Conservation (phyloP, 805 yeast genomes). For the Yamadazyma sp. region DNA sequence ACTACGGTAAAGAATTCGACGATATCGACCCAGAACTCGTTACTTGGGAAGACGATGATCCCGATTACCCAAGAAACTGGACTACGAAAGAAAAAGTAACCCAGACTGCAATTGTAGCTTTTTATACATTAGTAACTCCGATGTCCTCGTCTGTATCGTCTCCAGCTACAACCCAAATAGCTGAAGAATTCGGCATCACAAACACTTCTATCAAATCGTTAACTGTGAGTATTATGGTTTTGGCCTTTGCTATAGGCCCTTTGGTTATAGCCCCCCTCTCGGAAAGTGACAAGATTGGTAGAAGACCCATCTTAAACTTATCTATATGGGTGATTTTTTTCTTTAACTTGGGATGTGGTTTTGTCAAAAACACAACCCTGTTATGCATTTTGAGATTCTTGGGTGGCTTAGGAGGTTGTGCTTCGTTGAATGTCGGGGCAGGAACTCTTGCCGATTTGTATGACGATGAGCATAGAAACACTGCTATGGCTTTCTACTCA, state of each 20-base stretch:
- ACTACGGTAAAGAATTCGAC: slow-evolving; percentile 33
- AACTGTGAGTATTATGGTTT: slow-evolving; percentile 35
- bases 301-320: slow-evolving; percentile 32
- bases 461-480: slow-evolving; percentile 31
- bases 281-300: slow-evolving; percentile 36
- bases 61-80: slow-evolving; percentile 40
- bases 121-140: slow-evolving; percentile 40
- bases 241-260: slow-evolving; percentile 44
- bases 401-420: slow-evolving; percentile 40
- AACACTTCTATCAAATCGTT: slow-evolving; percentile 26
- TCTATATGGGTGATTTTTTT: slow-evolving; percentile 35
- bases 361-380: slow-evolving; percentile 33
- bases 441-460: slow-evolving; percentile 39
- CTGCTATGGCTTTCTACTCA: slow-evolving; percentile 37
- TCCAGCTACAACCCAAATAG: slow-evolving; percentile 33
- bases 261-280: slow-evolving; percentile 39
- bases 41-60: slow-evolving; percentile 34
- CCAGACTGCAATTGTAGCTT: slow-evolving; percentile 28
- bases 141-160: slow-evolving; percentile 42
- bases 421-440: slow-evolving; percentile 40
- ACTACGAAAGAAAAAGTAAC: slow-evolving; percentile 19
- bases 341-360: slow-evolving; percentile 39
- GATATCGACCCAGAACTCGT: slow-evolving; percentile 38
- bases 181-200: slow-evolving; percentile 29
- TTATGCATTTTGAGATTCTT: slow-evolving; percentile 33